These are phyloP conservation scores for Colletotrichum cereale DNA, from an alignment of 2,329 filamentous ascomycete genomes.

Conservation along the genomic window DNA sequence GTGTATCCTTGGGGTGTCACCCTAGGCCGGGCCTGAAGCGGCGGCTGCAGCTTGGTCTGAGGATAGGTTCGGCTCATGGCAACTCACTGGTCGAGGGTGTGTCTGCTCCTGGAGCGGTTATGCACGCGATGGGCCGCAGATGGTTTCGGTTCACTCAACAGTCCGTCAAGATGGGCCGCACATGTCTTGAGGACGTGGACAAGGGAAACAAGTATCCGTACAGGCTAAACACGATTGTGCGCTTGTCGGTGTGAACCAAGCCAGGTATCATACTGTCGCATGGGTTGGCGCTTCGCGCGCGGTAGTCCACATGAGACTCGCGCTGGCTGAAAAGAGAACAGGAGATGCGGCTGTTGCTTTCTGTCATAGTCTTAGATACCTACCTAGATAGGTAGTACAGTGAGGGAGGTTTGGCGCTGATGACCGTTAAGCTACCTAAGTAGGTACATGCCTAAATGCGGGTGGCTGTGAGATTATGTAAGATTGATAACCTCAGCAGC, in stretches of 20 bases:
- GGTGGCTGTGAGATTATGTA: not conserved
- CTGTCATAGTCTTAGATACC: no score
- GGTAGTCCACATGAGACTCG: not conserved
- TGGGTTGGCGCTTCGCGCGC: constrained; percentile 5
- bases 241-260: not conserved
- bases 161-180: not conserved
- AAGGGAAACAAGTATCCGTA: not conserved
- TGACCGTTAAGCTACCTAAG: not conserved
- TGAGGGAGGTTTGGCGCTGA: not conserved
- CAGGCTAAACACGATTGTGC: not conserved
- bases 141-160: not conserved
- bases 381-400: not conserved
- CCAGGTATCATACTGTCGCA: not conserved
- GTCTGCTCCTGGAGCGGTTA: not conserved
- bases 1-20: not conserved
- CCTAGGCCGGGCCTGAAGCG: not conserved
- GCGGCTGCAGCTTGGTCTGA: not conserved
- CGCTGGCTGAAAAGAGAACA: not conserved
- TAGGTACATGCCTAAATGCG: not conserved
- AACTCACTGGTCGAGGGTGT: not conserved
- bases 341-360: not conserved
- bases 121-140: not conserved
- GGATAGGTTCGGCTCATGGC: not conserved
- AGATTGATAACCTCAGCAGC: not conserved
- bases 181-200: not conserved